Evolutionary conservation across 1,284 basidiomycete species (phyloP).

Genomic region (Sanghuangporus baumii): DNA sequence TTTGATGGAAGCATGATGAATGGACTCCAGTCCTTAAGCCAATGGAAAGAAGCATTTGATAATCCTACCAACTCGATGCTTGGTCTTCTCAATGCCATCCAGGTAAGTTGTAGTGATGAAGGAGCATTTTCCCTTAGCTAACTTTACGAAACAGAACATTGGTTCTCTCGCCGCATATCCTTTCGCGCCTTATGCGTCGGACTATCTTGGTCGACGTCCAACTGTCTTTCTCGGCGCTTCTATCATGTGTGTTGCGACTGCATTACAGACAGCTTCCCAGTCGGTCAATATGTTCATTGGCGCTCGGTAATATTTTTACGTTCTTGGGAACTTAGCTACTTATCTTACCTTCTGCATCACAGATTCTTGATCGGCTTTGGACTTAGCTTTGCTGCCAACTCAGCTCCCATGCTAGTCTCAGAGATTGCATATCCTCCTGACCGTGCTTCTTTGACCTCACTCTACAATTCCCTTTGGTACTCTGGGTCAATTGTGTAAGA

Average conservation of each 20-base stretch:
- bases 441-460: constrained; percentile 45
- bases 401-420: constrained; percentile 47
- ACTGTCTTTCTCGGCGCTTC: constrained; percentile 26
- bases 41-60: constrained; percentile 32
- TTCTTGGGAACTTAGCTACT: not conserved
- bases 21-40: constrained; percentile 22
- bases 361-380: constrained; percentile 54
- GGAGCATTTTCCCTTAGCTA: not conserved
- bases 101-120: constrained; percentile 30
- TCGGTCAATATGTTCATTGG: constrained; percentile 29
- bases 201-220: constrained; percentile 26
- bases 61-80: constrained; percentile 27
- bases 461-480: constrained; percentile 54
- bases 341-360: not conserved
- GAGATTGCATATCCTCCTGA: constrained; percentile 52
- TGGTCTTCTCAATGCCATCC: constrained; percentile 25
- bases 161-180: constrained; percentile 24
- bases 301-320: constrained; percentile 29
- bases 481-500: constrained; percentile 31
- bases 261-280: constrained; percentile 28
- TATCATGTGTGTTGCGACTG: constrained; percentile 25
- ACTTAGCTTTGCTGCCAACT: constrained; percentile 43
- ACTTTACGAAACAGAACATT: constrained; percentile 3
- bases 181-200: constrained; percentile 26
- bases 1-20: constrained; percentile 28